A percentile compares a stretch with the other conserved stretches of the same genome.
These are phyloP conservation scores for Oryza brachyantha DNA, from an alignment of 176 grass and related monocot genomes.

Conservation along the genomic window DNA sequence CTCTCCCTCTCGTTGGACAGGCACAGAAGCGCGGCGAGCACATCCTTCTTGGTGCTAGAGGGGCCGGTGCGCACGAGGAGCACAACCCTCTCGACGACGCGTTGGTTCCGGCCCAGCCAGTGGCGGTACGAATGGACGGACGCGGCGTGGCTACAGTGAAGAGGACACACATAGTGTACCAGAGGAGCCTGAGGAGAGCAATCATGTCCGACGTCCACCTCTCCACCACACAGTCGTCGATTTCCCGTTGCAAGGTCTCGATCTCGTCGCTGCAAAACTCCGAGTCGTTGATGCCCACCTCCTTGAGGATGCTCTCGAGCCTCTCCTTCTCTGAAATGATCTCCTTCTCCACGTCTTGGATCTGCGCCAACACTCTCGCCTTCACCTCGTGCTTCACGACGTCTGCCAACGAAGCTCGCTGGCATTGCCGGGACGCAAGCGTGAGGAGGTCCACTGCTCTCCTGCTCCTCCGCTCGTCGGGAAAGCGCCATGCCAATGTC, in stretches of 20 bases:
- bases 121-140: slow-evolving; percentile 69
- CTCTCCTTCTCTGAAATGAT: slow-evolving; percentile 55
- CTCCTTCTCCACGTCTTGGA: slow-evolving; percentile 66
- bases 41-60: slow-evolving; percentile 69
- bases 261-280: slow-evolving; percentile 77
- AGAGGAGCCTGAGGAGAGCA: slow-evolving; percentile 72
- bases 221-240: slow-evolving; percentile 67
- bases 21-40: slow-evolving; percentile 64
- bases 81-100: slow-evolving; percentile 49
- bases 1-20: slow-evolving; percentile 81
- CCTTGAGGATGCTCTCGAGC: slow-evolving; percentile 64
- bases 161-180: slow-evolving; percentile 92
- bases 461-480: too few relatives aligned
- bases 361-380: slow-evolving; percentile 56
- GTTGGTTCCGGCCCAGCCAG: slow-evolving; percentile 60
- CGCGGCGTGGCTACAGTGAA: slow-evolving; percentile 70
- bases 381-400: slow-evolving; percentile 36
- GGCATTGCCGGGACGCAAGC: slow-evolving; percentile 66
- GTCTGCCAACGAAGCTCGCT: slow-evolving; percentile 16
- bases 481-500: too few relatives aligned
- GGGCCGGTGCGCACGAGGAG: slow-evolving; percentile 51
- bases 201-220: slow-evolving; percentile 75
- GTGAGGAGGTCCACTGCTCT: slow-evolving; percentile 57
- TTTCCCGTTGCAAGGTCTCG: slow-evolving; percentile 83
- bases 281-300: slow-evolving; percentile 66